A percentile compares a stretch with the other conserved stretches of the same genome.
Evolutionary conservation across 495 filamentous ascomycete genomes (phyloP).

Genomic region (Aspergillus baeticus): DNA sequence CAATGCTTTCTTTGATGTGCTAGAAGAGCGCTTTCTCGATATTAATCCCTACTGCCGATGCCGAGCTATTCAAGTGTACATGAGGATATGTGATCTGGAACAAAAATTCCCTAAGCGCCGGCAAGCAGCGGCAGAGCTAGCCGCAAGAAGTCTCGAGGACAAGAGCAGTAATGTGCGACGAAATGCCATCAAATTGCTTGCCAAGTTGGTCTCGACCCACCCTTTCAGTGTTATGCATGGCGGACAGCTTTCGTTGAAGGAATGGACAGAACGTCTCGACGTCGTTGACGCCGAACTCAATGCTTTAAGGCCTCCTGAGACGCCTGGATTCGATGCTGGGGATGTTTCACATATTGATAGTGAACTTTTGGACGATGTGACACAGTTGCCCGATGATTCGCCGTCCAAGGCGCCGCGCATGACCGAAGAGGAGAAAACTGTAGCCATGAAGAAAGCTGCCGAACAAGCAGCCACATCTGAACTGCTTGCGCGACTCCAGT

Average conservation of each 20-base stretch:
- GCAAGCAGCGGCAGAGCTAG: slow-evolving; percentile 81
- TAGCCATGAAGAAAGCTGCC: slow-evolving; percentile 61
- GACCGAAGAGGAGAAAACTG: slow-evolving; percentile 57
- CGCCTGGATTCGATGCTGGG: slow-evolving; percentile 66
- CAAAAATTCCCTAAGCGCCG: slow-evolving; percentile 92
- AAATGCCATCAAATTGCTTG: slow-evolving; percentile 91
- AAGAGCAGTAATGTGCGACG: slow-evolving; percentile 96
- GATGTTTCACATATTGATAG: slow-evolving; percentile 65
- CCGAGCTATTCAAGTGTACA: slow-evolving; percentile 88
- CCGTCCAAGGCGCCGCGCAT: slow-evolving; percentile 59
- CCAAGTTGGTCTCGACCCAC: slow-evolving; percentile 84
- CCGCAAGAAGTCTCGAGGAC: slow-evolving; percentile 86
- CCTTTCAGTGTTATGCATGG: slow-evolving; percentile 92
- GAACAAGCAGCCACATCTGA: slow-evolving; percentile 75
- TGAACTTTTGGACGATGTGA: slow-evolving; percentile 84
- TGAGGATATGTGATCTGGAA: slow-evolving; percentile 86
- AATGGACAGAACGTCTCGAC: slow-evolving; percentile 79
- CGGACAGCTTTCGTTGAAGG: slow-evolving; percentile 75
- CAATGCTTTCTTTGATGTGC: slow-evolving; percentile 92
- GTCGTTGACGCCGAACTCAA: slow-evolving; percentile 79
- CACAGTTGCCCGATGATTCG: slow-evolving; percentile 67
- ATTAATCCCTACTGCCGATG: slow-evolving; percentile 96
- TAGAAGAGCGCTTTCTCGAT: slow-evolving; percentile 95
- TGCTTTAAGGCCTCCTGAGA: slow-evolving; percentile 73
- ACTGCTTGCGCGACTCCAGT: slow-evolving; percentile 76